Evolutionary conservation across 1,139 yeast species (phyloP), one percentile per base, ranked within the genome.

Genomic region (Suhomyces bribrorum): DNA sequence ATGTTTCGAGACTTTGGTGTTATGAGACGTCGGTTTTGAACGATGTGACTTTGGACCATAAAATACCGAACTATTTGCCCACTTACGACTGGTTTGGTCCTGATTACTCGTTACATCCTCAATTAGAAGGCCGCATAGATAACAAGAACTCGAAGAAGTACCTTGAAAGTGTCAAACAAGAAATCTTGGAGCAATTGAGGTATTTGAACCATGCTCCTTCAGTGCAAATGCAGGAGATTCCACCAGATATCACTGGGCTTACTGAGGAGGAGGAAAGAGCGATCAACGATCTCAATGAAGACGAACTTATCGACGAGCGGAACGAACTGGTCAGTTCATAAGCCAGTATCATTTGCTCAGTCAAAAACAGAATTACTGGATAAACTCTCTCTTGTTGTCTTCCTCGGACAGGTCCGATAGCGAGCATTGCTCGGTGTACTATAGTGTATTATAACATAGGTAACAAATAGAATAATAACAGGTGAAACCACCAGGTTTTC

Each of bases 1-100:
- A 92, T 56, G 98, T 92, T 7, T 85, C 96, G 8, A 71, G 98
- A 45, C 73, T 92, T 28, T 92, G 98, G 98, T 81, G 96, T 32
- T 89, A 86, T 58, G 98, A 92, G 61, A 94, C 98, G 0, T 83
- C 95, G 31, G 78, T 92, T 3, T 73, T 90, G 56, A 82, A 88
- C 41, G 92, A 87, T 53, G 86, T 85, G 1, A 77, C 85, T 16
- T 62, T 92, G 40, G 87, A 86, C 40, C 74, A 84, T 17, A 81
- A 81, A 47, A 72, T 92, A 35, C 98, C 98, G 0, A 80, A 81
- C 27, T 74, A 74, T 29, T 61, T 90, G 36, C 97, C 97, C 1
- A 87, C 89, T 43, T 80, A 86, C 57, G 82, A 83, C 48, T 86
- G 90, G 76, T 92, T 89, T 68, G 94, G 89, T 8, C 98, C 97